These are phyloP conservation scores for Apiosordaria backusii DNA, from an alignment of 495 filamentous ascomycete genomes.

Conservation along the genomic window DNA sequence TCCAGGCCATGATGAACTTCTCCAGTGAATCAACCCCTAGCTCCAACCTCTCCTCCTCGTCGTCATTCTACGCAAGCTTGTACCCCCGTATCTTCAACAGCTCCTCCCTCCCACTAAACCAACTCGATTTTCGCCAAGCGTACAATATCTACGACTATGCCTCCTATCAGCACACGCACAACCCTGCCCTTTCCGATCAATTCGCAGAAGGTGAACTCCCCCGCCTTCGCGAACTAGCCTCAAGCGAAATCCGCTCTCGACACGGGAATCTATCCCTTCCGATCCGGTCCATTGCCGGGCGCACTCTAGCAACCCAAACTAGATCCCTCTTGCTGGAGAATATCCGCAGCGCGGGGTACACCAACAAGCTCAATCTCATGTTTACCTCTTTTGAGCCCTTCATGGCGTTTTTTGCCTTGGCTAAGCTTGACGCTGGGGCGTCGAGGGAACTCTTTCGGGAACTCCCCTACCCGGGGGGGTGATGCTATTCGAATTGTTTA, in stretches of 20 bases:
- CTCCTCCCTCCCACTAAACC: conserved; percentile 19
- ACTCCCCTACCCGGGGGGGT: conserved; percentile 38
- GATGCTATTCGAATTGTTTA: conserved; percentile 44
- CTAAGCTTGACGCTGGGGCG: conserved; percentile 24
- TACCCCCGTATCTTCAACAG: conserved; percentile 31
- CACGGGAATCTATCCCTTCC: conserved; percentile 36
- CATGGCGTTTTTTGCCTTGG: conserved; percentile 39
- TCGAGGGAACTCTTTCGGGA: conserved; percentile 23
- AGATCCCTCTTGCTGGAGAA: conserved; percentile 30
- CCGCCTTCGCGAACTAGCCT: conserved; percentile 32
- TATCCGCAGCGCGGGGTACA: conserved; percentile 25
- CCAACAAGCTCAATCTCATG: conserved; percentile 38
- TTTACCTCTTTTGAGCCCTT: conserved; percentile 46
- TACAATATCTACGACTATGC: conserved; percentile 45
- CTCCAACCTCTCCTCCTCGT: conserved; percentile 9
- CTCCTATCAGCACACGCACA: conserved; percentile 37
- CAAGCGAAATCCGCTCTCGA: conserved; percentile 31
- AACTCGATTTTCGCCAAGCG: conserved; percentile 39
- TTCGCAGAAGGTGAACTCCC: conserved; percentile 26
- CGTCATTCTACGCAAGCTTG: conserved; percentile 32
- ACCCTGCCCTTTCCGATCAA: conserved; percentile 10
- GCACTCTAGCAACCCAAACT: conserved; percentile 37
- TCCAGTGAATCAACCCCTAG: conserved; percentile 19
- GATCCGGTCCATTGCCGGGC: conserved; percentile 39
- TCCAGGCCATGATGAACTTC: conserved; percentile 26